These are phyloP conservation scores for Penicillium desertorum DNA, from an alignment of 495 filamentous ascomycete genomes.

Conservation along the genomic window DNA sequence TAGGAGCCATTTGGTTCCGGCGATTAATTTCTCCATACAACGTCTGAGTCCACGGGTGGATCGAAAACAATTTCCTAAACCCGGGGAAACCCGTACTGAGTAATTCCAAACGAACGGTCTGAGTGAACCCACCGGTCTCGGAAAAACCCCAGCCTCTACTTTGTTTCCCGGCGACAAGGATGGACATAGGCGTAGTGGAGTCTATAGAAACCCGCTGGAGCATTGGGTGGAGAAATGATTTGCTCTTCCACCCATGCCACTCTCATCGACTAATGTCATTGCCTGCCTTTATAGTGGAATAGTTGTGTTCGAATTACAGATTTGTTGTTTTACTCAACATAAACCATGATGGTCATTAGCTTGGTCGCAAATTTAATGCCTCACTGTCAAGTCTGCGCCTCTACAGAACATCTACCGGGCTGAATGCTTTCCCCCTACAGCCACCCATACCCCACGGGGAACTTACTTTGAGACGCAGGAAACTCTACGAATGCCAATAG, in stretches of 20 bases:
- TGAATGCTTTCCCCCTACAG: slow-evolving; percentile 31
- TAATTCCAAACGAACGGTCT: too few relatives aligned
- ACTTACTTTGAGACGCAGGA: slow-evolving; percentile 1
- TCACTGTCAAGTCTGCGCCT: not conserved
- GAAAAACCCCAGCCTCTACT: too few relatives aligned
- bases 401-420: slow-evolving; percentile 19
- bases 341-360: not conserved
- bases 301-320: not conserved
- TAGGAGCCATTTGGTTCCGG: too few relatives aligned
- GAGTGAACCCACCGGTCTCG: too few relatives aligned
- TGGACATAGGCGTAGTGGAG: not conserved
- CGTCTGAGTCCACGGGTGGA: too few relatives aligned
- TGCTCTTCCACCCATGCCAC: slow-evolving; percentile 13
- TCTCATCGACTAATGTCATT: not conserved
- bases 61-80: too few relatives aligned
- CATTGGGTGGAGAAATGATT: slow-evolving; percentile 21
- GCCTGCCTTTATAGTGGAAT: not conserved
- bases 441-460: slow-evolving; percentile 24
- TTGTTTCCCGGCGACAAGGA: too few relatives aligned
- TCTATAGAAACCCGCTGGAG: slow-evolving; percentile 12
- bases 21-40: too few relatives aligned
- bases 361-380: not conserved
- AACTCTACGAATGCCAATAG: slow-evolving; percentile 10
- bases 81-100: too few relatives aligned
- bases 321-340: not conserved